Base-by-base conservation (phyloP, 2,329 filamentous ascomycete species). In the Botryotinia calthae region DNA sequence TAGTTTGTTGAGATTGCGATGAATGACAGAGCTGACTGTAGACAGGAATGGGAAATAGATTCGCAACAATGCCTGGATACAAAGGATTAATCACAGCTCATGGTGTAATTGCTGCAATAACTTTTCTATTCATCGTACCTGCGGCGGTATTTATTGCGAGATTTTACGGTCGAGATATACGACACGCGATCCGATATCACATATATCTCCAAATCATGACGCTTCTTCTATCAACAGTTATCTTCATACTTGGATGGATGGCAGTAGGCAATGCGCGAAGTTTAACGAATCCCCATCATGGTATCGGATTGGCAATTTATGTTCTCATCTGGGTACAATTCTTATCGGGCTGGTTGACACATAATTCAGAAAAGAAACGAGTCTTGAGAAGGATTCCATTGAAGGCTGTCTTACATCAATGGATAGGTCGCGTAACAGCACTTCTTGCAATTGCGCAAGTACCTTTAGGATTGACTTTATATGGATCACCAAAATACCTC, bases 361-460 rank as follows among this genome's bases (percentile, higher is more conserved):
- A 80, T 67, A 71, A 71, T 48, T 74, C 76, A 48, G 76, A 77
- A 65, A 78, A 77, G 71, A 84, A 83, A 72, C 83, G 85, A 72
- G 85, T 88, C 69, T 82, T 82, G 58, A 82, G 84, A 46, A 85
- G 84, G 68, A 44, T 76, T 28, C 76, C 79, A 1, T 46, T 81
- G 18, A 80, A 76, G 59, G 56, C 77, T 48, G 76, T 80, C 16
- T 82, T 98, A 59, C 96, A 99, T 83, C 92, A 95, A 80, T 98
- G 96, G 94, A 83, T 93, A 28, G 96, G 96, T 28, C 87, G 95
- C 73, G 84, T 88, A 0, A 89, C 95, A 78, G 91, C 93, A 4
- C 82, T 98, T 28, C 85, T 99, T 6, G 96, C 93, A 0, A 90
- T 98, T 76, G 87, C 91, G 5, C 96, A 99, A 81, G 89, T 99